Evolutionary conservation across 306 rosid genomes (phyloP).

Genomic region (Cucurbita argyrosperma): DNA sequence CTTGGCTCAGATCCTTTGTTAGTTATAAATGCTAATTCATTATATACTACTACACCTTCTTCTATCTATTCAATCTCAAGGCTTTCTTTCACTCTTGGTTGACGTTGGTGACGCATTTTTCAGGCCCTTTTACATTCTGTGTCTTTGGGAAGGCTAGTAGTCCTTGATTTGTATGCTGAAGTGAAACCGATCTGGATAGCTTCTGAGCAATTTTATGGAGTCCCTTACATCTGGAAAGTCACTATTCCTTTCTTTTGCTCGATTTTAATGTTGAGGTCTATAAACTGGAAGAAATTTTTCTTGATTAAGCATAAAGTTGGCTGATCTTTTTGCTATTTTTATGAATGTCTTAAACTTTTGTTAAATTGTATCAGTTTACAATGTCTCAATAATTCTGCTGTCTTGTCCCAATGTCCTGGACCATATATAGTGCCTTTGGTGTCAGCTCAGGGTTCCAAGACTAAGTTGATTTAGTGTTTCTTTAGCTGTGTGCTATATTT

Average conservation of each 20-base stretch:
- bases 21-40: neutral
- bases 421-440: neutral
- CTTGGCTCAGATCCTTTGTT: neutral
- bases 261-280: neutral
- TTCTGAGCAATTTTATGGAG: constrained; percentile 76
- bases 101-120: constrained; percentile 12
- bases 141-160: constrained; percentile 71
- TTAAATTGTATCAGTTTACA: neutral
- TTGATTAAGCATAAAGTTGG: neutral
- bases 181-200: constrained; percentile 77
- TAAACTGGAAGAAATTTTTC: neutral
- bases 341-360: neutral
- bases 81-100: constrained; percentile 4
- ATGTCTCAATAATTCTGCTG: neutral
- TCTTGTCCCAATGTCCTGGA: neutral
- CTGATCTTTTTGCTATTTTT: neutral
- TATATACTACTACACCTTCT: neutral
- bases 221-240: constrained; percentile 87
- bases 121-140: constrained; percentile 89
- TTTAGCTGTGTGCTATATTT: neutral
- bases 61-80: neutral
- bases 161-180: constrained; percentile 85
- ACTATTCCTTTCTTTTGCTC: neutral
- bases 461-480: neutral
- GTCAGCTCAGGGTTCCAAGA: neutral